Percentiles rank a stretch among this genome's conserved stretches.
These are phyloP conservation scores for Aspergillus glaucus DNA, from an alignment of 2,329 filamentous ascomycete genomes.

Conservation along the genomic window DNA sequence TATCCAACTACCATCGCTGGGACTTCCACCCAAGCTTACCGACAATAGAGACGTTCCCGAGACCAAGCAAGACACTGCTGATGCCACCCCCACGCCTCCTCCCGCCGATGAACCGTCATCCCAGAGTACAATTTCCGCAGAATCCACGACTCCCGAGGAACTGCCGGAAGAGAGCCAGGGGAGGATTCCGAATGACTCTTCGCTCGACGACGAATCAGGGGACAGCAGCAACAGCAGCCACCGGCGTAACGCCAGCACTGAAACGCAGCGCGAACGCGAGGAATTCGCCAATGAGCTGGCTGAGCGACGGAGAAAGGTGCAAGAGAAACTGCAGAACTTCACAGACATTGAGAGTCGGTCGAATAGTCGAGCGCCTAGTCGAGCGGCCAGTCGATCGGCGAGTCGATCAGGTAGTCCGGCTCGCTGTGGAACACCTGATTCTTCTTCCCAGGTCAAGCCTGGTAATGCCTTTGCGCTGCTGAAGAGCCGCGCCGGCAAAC, in stretches of 20 bases:
- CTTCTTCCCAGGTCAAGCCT: constrained; percentile 20
- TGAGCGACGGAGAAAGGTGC: constrained; percentile 41
- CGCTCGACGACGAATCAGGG: constrained; percentile 46
- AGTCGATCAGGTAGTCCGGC: constrained; percentile 35
- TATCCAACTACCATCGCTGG: constrained; percentile 50
- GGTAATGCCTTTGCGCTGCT: constrained; percentile 41
- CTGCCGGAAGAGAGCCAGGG: background rate
- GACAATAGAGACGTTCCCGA: constrained; percentile 10
- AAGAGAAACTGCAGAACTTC: constrained; percentile 42
- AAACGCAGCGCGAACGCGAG: constrained; percentile 44
- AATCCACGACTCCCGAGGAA: background rate
- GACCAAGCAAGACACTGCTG: constrained; percentile 3
- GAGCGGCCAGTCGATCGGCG: constrained; percentile 2
- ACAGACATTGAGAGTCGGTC: constrained; percentile 39
- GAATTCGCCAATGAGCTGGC: constrained; percentile 45
- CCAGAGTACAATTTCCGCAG: background rate
- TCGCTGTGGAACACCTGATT: constrained; percentile 28
- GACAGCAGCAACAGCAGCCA: constrained; percentile 22
- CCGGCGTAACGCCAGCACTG: constrained; percentile 40
- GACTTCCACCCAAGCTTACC: constrained; percentile 27
- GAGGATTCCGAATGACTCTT: constrained; percentile 11
- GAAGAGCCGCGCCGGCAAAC: constrained; percentile 36
- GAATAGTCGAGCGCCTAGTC: constrained; percentile 34
- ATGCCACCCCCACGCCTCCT: constrained; percentile 9
- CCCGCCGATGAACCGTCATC: background rate